These are phyloP conservation scores for Aspergillus baeticus DNA, from an alignment of 495 filamentous ascomycete genomes.

Conservation along the genomic window DNA sequence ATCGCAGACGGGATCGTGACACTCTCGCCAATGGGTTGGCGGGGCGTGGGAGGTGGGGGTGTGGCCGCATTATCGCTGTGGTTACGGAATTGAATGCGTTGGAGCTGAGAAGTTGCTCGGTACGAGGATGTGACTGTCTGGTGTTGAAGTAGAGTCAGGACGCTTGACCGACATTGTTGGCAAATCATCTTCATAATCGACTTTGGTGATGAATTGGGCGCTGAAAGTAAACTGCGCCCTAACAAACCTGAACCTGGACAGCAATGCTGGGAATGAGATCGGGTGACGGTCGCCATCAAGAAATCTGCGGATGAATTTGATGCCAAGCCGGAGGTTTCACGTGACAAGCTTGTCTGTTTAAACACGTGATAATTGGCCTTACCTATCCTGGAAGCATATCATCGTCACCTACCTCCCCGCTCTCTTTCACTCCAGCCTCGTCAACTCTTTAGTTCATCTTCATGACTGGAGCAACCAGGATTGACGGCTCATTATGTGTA, in stretches of 20 bases:
- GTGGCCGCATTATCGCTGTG: constrained; percentile 43
- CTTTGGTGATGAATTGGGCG: neutral
- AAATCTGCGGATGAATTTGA: constrained; percentile 46
- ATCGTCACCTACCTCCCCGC: no score
- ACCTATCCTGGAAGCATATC: neutral
- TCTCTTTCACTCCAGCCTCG: no score
- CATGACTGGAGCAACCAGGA: no score
- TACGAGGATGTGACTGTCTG: constrained; percentile 30
- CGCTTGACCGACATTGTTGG: constrained; percentile 44
- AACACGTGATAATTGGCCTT: neutral
- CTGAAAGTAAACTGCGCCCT: neutral
- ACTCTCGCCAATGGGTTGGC: constrained; percentile 40
- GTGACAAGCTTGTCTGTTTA: constrained; percentile 27
- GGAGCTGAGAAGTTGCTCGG: constrained; percentile 25
- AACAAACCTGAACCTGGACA: neutral
- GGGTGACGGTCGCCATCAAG: constrained; percentile 20
- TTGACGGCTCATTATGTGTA: no score
- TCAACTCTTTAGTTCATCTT: no score
- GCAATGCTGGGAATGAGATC: constrained; percentile 9
- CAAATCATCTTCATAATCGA: constrained; percentile 42
- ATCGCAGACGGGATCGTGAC: constrained; percentile 40
- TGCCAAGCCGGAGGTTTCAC: constrained; percentile 45
- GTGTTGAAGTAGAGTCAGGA: constrained; percentile 40
- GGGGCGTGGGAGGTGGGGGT: constrained; percentile 51
- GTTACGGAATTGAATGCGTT: constrained; percentile 35